These are phyloP conservation scores for Wolfiporia cocos DNA, from an alignment of 1,284 basidiomycete species.

Conservation along the genomic window DNA sequence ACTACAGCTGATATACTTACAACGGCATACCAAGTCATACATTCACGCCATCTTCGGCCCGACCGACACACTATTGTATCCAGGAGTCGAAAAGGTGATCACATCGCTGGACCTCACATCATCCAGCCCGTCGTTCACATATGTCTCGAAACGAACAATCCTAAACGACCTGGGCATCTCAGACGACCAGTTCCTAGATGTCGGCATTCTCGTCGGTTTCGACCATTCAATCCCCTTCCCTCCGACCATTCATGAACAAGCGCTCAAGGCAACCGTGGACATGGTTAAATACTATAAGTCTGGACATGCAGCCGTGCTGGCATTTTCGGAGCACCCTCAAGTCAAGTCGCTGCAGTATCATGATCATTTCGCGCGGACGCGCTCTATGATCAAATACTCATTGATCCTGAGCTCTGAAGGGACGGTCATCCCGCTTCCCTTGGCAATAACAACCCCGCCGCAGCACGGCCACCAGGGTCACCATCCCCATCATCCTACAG, in stretches of 20 bases:
- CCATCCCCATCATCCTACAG: constrained; percentile 65
- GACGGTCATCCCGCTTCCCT: constrained; percentile 80
- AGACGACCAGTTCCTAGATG: constrained; percentile 94
- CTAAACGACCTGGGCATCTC: constrained; percentile 71
- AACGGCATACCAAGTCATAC: constrained; percentile 90
- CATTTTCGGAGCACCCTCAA: constrained; percentile 72
- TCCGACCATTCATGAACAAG: constrained; percentile 73
- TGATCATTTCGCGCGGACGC: constrained; percentile 87
- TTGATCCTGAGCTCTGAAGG: constrained; percentile 92
- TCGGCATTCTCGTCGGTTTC: constrained; percentile 88
- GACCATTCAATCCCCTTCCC: constrained; percentile 87
- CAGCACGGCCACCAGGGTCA: constrained; percentile 45
- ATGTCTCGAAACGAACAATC: constrained; percentile 77
- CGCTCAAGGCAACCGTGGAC: constrained; percentile 80
- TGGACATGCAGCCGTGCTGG: constrained; percentile 75
- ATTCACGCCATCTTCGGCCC: constrained; percentile 93
- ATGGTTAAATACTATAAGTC: constrained; percentile 88
- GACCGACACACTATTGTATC: constrained; percentile 87
- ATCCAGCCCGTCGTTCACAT: constrained; percentile 71
- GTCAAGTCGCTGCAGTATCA: constrained; percentile 74
- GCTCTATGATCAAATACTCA: constrained; percentile 90
- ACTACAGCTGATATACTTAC: constrained; percentile 83
- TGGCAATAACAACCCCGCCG: constrained; percentile 57
- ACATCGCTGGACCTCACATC: constrained; percentile 76
- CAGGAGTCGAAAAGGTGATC: constrained; percentile 88